Base-by-base conservation (phyloP, 768 basidiomycete species). In the Xanthoconium purpureum region DNA sequence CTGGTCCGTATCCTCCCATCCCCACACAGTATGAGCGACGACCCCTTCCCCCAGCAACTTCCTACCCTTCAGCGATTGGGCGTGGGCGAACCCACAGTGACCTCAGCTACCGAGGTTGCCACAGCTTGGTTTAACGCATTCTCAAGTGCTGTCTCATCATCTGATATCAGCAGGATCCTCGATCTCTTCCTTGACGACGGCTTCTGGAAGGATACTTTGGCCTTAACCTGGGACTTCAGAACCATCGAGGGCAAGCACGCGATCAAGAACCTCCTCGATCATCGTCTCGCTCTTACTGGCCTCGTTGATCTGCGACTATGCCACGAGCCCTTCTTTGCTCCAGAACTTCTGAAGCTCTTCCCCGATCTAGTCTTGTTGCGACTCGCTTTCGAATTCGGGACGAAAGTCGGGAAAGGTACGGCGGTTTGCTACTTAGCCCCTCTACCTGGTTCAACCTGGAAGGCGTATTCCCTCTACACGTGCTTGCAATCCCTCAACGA, bases 321-420 rank as follows among this genome's bases (percentile, higher is more conserved):
- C 15, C 50, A 63, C 10, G 61, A 59, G 5, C 58, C 55, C n/a
- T 56, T 77, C 46, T 59, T 60, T 10, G 69, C 56, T 30, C 60
- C 71, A 11, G 67, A 56, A 1, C 50, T 84, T 13, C 72, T 75
- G 39, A 71, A 67, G 18, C 70, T 77, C 6, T 82, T 75, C 57
- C 77, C 80, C 0, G 87, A 87, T 62, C 57, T 89, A 5, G 77
- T 75, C 0, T 84, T 84, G 80, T 69, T 89, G 52, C 77, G 79
- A 38, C 66, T 78, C 30, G 63, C 79, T 47, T 85, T 89, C 63
- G 76, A 72, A 7, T 89, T 88, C 59, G 80, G 77, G 2, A 75
- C 75, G 40, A 66, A 73, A 8, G 66, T 77, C 1, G 87, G 84
- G 0, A 65, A 75, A 14, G 81, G 78, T 9, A 78, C 78, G 0